These are phyloP conservation scores for Luvunga scandens DNA, from an alignment of 345 rosid genomes.

Conservation along the genomic window DNA sequence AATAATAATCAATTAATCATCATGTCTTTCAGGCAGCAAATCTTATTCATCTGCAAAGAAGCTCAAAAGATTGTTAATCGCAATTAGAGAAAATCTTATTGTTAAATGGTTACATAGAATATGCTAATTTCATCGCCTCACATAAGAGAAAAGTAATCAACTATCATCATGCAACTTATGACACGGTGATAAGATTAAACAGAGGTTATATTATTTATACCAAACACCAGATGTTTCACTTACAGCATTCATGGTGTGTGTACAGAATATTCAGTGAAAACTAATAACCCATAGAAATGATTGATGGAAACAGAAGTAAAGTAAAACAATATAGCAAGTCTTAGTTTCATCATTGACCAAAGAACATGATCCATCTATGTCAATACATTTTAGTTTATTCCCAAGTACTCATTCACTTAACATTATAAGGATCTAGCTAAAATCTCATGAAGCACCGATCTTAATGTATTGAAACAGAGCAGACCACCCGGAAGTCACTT, in stretches of 20 bases:
- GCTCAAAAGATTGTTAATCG: neutral
- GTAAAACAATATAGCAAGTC: neutral
- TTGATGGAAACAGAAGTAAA: neutral
- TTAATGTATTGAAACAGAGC: no score
- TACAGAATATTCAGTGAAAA: neutral
- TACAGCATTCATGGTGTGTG: neutral
- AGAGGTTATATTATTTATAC: neutral
- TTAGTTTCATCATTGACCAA: neutral
- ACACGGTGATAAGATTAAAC: neutral
- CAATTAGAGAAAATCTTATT: neutral
- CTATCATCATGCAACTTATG: neutral
- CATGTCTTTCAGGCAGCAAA: no score
- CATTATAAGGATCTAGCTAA: neutral
- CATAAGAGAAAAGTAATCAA: neutral
- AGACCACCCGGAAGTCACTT: no score
- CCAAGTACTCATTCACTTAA: neutral
- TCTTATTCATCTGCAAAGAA: slow-evolving; percentile 18
- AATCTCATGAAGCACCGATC: neutral
- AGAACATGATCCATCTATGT: neutral
- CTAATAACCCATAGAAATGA: neutral
- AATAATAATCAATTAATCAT: no score
- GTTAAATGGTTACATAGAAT: neutral
- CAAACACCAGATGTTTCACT: neutral
- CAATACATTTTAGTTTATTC: neutral
- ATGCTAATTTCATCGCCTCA: neutral